Evolutionary conservation across 495 filamentous ascomycete genomes (phyloP), one percentile per base, ranked within the genome.

Genomic region (Rusavskia elegans): DNA sequence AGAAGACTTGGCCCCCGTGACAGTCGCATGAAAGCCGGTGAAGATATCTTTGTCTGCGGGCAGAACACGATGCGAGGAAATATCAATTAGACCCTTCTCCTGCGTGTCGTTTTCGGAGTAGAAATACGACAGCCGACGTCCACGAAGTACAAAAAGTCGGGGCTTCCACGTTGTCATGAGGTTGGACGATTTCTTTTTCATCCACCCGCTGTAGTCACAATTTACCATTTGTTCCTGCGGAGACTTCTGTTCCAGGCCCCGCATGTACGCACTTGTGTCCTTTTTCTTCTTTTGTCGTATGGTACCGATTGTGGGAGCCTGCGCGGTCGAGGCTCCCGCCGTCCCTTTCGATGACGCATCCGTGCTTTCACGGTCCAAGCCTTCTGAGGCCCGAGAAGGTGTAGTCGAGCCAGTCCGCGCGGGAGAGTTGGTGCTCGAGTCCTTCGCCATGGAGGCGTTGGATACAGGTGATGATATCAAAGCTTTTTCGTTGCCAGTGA

Each of bases 101-200:
- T 92, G 80, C 3, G 79, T 82, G 62, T 99, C 93, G 51, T 81
- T 78, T 55, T 96, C 89, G 16, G 87, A 84, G 66, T 99, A 99
- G 64, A 92, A 99, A 68, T 99, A 99, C 0, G 89, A 87, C 20
- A 99, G 76, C 14, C 93, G 81, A 55, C 87, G 78, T 42, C 93
- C 93, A 50, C 87, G 85, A 32, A 99, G 73, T 20, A 97, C 84
- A 61, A 99, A 99, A 32, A 97, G 77, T 9, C 93, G 82, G 39
- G 86, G 80, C 62, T 97, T 97, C 93, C 93, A 99, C 1, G 87
- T 95, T 3, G 87, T 84, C 84, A 96, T 93, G 48, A 96, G 70
- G 56, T 92, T 92, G 2, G 87, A 87, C 45, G 87, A 94, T 60
- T 89, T 82, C 76, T 99, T 99, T 72, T 95, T 97, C 93, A 99